Evolutionary conservation across 768 basidiomycete genomes (phyloP), one percentile per base, ranked within the genome.

Genomic region (Hypholoma fasciculare): DNA sequence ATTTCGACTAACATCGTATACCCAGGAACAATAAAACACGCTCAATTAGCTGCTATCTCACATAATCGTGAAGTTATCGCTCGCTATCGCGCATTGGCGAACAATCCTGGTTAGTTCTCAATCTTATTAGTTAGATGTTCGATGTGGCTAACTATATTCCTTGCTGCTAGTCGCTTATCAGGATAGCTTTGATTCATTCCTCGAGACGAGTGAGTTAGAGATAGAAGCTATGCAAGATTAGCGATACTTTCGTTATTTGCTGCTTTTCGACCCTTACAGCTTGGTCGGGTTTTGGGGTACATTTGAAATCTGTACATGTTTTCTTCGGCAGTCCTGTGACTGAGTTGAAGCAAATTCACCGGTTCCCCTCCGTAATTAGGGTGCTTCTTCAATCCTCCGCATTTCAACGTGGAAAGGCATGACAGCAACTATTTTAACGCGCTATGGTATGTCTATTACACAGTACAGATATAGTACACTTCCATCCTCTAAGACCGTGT

Each of bases 11-110:
- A 20, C 30, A 34, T 38, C 16, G 23, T n/a, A 44, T 23, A 17
- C 44, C 40, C 7, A 94, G 94, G 94, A 0, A 96, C 93, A 0
- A 90, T 96, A 56, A 93, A 89, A 70, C 92, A 96, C 49, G 84
- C 84, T 0, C 93, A 95, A 64, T 71, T 90, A 0, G 87, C 89
- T 5, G 89, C 90, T 1, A 88, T 93, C 40, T 74, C 81, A 34
- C 85, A 93, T 63, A 90, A 94, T 65, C 76, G 88, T 30, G 80
- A 84, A 51, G 78, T 90, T 5, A 78, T 94, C 34, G 91, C 88
- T 7, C 78, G 87, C 14, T 86, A 86, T 64, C 72, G 88, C 49
- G 82, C 82, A 3, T 68, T 73, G 12, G 75, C 83, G 1, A 80
- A 83, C 43, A 80, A 74, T 0, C 74, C 84, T 49, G 78, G 89